A percentile compares a stretch with the other conserved stretches of the same genome.
Conservation (phyloP, 805 yeast genomes). For the Metschnikowia bowlesiae region DNA sequence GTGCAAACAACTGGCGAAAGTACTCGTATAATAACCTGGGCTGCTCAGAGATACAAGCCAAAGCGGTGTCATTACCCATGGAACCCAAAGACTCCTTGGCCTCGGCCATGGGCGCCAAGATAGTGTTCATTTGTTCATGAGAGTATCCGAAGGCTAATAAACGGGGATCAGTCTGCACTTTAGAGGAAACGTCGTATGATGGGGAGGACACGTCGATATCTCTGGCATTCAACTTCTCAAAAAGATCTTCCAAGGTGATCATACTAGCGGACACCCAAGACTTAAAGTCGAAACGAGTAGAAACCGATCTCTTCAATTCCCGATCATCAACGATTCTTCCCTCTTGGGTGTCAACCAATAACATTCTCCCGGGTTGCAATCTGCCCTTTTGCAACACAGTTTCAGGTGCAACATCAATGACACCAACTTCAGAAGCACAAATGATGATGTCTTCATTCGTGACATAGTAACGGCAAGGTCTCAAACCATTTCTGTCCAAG, state of each 20-base stretch:
- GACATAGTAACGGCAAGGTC: conserved; percentile 97
- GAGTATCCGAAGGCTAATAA: conserved; percentile 87
- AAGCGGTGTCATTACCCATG: conserved; percentile 96
- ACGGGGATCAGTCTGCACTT: conserved; percentile 78
- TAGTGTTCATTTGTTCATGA: conserved; percentile 80
- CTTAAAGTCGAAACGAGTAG: conserved; percentile 84
- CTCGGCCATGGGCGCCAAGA: conserved; percentile 92
- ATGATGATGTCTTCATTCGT: conserved; percentile 93
- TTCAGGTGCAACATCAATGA: conserved; percentile 81
- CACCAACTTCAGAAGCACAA: conserved; percentile 98
- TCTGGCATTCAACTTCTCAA: conserved; percentile 49
- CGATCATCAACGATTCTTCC: conserved; percentile 93
- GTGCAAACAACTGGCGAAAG: conserved; percentile 94
- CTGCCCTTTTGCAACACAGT: conserved; percentile 86
- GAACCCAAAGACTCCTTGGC: conserved; percentile 96
- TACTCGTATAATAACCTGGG: conserved; percentile 89
- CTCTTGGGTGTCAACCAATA: conserved; percentile 87
- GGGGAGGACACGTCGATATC: conserved; percentile 22
- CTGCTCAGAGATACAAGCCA: conserved; percentile 91
- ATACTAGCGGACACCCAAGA: conserved; percentile 87
- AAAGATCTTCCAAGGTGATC: conserved; percentile 76
- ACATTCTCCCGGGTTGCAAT: conserved; percentile 93
- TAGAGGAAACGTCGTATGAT: conserved; percentile 16
- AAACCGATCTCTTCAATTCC: conserved; percentile 75
- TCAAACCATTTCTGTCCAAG: conserved; percentile 92